Conservation (phyloP, 345 rosid genomes). For the Moricandia arvensis region DNA sequence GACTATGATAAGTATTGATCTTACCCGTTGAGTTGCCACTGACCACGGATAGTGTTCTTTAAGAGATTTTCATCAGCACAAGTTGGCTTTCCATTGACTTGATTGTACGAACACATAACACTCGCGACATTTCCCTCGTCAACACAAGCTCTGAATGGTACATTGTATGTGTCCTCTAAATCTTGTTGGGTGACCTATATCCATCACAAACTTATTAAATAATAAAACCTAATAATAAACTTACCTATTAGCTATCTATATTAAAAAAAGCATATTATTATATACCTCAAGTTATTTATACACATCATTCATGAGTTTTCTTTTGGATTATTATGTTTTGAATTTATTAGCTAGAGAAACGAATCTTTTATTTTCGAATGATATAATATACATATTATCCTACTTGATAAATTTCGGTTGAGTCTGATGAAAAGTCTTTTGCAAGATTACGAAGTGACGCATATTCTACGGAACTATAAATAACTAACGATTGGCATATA, state of each 20-base stretch:
- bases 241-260: not conserved
- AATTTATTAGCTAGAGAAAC: not conserved
- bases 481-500: not conserved
- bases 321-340: conserved; percentile 1
- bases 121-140: conserved; percentile 84
- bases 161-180: conserved; percentile 79
- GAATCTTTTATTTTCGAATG: not conserved
- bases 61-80: conserved; percentile 88
- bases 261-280: conserved; percentile 1
- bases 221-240: not conserved
- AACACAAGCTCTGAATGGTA: conserved; percentile 86
- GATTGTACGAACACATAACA: conserved; percentile 98
- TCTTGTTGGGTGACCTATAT: conserved; percentile 89
- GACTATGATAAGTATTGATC: conserved; percentile 1
- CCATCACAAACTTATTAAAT: not conserved
- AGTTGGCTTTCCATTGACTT: conserved; percentile 91
- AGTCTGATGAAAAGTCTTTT: conserved; percentile 11
- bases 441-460: conserved; percentile 25
- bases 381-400: not conserved
- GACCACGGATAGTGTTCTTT: conserved; percentile 76
- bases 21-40: conserved; percentile 86
- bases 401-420: not conserved
- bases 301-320: not conserved
- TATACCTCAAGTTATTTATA: not conserved
- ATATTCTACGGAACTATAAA: conserved; percentile 16